A percentile compares a stretch with the other conserved stretches of the same genome.
Conservation (phyloP, 2,329 filamentous ascomycete species). For the Zymoseptoria ardabiliae region DNA sequence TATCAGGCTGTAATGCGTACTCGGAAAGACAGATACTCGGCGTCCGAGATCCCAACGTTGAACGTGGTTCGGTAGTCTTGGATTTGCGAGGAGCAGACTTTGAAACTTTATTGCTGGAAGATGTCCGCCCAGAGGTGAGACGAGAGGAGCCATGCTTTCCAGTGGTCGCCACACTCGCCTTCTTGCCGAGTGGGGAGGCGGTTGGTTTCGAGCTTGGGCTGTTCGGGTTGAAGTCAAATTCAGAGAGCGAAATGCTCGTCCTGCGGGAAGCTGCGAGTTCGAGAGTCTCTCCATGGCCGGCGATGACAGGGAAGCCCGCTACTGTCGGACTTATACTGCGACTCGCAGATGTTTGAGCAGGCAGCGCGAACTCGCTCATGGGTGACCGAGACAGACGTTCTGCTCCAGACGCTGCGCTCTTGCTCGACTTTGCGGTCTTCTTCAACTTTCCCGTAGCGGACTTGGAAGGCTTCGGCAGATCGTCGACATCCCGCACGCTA, state of each 20-base stretch:
- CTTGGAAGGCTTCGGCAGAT: background rate
- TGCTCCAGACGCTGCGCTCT: background rate
- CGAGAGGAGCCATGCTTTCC: background rate
- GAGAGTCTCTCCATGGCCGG: background rate
- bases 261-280: background rate
- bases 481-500: background rate
- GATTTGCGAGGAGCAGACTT: background rate
- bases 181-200: background rate
- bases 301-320: background rate
- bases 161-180: background rate
- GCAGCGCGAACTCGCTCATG: background rate
- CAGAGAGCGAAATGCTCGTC: background rate
- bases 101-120: background rate
- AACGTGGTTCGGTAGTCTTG: background rate
- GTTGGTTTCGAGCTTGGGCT: background rate
- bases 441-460: background rate
- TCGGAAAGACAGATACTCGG: slow-evolving; percentile 16
- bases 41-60: background rate
- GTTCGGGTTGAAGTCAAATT: background rate
- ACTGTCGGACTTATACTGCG: background rate
- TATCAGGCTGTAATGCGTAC: slow-evolving; percentile 9
- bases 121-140: no score
- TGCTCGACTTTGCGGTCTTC: background rate
- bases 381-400: background rate
- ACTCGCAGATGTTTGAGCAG: background rate